Conservation (phyloP, 139 green algal species). For the Monoraphidium neglectum region DNA sequence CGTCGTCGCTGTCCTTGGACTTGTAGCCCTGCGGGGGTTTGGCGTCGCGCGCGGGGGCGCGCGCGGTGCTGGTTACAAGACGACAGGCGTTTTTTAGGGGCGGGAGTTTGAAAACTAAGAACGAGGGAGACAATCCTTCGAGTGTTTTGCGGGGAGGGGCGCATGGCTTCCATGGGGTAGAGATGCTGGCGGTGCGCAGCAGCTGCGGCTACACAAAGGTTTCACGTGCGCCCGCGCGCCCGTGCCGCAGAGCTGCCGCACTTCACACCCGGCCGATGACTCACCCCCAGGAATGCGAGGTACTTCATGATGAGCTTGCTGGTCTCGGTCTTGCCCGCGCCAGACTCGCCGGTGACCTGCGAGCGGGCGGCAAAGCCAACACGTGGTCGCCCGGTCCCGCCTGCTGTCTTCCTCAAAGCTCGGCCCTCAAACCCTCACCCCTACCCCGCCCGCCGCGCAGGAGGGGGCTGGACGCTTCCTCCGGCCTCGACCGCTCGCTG, state of each 20-base stretch:
- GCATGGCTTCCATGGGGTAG: no score
- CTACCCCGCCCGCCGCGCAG: not conserved
- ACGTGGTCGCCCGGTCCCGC: not conserved
- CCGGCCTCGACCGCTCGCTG: not conserved
- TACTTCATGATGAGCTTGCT: constrained; percentile 98
- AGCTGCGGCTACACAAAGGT: no score
- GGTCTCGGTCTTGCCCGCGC: constrained; percentile 99
- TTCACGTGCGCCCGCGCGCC: no score
- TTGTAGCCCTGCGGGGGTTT: not conserved
- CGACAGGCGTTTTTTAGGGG: no score
- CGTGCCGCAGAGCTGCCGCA: no score
- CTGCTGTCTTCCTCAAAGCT: not conserved
- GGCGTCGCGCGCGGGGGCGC: not conserved
- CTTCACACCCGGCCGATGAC: constrained; percentile 21
- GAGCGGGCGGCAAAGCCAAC: not conserved
- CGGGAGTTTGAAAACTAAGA: no score
- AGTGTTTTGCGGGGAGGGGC: no score
- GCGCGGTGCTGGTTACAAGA: no score
- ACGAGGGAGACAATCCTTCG: no score
- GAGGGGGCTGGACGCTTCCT: not conserved
- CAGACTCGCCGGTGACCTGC: constrained; percentile 83
- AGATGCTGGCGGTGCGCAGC: no score
- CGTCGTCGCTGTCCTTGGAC: not conserved
- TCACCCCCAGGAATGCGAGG: constrained; percentile 70
- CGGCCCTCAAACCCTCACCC: not conserved